A percentile compares a stretch with the other conserved stretches of the same genome.
phyloP scores from a whole-genome alignment of 2,329 filamentous ascomycete species.

The Aureobasidium sp. region DNA sequence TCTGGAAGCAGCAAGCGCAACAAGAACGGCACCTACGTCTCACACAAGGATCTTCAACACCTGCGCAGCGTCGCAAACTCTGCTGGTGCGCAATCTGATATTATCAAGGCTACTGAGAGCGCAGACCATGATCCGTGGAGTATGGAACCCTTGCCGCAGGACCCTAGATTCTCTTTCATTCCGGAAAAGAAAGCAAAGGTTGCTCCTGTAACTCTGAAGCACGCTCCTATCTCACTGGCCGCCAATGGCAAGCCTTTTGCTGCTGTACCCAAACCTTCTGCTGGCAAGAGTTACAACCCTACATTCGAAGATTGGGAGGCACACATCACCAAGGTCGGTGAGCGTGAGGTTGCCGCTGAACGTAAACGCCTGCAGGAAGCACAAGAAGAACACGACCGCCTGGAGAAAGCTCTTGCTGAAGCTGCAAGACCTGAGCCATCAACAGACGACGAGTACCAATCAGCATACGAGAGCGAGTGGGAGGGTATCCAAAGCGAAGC shows the following conservation, averaged over 20 bases:
- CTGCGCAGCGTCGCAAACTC: conserved; percentile 70
- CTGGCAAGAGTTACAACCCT: conserved; percentile 89
- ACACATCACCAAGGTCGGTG: conserved; percentile 65
- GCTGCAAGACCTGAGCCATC: conserved; percentile 70
- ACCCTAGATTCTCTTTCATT: conserved; percentile 58
- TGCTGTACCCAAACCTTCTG: conserved; percentile 69
- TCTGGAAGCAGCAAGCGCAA: conserved; percentile 62
- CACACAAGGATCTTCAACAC: conserved; percentile 73
- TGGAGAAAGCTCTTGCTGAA: conserved; percentile 64
- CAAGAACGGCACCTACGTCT: conserved; percentile 67
- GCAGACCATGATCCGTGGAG: conserved; percentile 72
- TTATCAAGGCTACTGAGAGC: conserved; percentile 47
- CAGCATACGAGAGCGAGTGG: conserved; percentile 83
- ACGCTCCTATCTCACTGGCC: conserved; percentile 73
- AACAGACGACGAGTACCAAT: conserved; percentile 72
- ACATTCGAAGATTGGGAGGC: conserved; percentile 77
- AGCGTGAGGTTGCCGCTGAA: conserved; percentile 73
- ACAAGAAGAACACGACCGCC: conserved; percentile 58
- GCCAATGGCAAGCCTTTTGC: conserved; percentile 73
- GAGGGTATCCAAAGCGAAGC: conserved; percentile 47
- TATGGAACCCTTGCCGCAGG: conserved; percentile 42
- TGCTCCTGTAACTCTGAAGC: conserved; percentile 67
- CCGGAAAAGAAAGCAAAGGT: conserved; percentile 55
- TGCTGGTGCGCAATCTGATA: conserved; percentile 48
- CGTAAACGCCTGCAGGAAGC: conserved; percentile 62